A percentile compares a stretch with the other conserved stretches of the same genome.
phyloP scores from a whole-genome alignment of 768 basidiomycete genomes.

The Sarcomyxa edulis region DNA sequence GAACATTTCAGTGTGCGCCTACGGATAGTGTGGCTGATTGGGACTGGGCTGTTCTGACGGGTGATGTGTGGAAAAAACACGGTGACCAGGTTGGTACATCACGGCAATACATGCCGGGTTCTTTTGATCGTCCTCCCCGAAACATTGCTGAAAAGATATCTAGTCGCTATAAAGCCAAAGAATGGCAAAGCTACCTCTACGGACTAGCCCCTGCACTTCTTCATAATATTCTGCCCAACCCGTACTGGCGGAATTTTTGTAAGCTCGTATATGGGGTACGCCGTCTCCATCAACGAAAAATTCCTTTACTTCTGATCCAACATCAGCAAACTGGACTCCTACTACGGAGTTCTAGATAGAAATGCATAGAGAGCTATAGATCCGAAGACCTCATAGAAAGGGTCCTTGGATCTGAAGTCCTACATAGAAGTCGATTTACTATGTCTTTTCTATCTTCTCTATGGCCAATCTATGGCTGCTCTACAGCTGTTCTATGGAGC shows the following conservation, averaged over 20 bases:
- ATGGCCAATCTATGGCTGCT: no score
- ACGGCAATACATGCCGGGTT: conserved; percentile 19
- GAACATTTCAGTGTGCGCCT: conserved; percentile 18
- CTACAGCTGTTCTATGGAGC: no score
- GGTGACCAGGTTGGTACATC: conserved; percentile 19
- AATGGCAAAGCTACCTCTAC: conserved; percentile 10
- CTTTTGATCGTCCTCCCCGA: conserved; percentile 25
- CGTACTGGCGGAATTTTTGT: conserved; percentile 12
- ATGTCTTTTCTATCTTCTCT: no score
- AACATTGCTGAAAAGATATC: conserved; percentile 25
- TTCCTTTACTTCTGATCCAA: no score
- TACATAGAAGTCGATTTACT: no score
- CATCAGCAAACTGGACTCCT: no score
- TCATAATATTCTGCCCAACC: conserved; percentile 4
- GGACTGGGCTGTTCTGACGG: conserved; percentile 17
- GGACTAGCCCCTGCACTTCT: conserved; percentile 11
- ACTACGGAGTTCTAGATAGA: no score
- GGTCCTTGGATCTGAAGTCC: no score
- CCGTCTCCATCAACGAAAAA: conserved; percentile 6
- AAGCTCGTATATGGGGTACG: conserved; percentile 10
- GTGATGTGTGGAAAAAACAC: conserved; percentile 19
- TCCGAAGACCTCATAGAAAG: no score
- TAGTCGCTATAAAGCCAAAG: conserved; percentile 14
- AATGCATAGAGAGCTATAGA: no score
- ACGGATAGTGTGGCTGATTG: conserved; percentile 10